Conservation (phyloP, 2,329 filamentous ascomycete species). For the Alternaria rosae region DNA sequence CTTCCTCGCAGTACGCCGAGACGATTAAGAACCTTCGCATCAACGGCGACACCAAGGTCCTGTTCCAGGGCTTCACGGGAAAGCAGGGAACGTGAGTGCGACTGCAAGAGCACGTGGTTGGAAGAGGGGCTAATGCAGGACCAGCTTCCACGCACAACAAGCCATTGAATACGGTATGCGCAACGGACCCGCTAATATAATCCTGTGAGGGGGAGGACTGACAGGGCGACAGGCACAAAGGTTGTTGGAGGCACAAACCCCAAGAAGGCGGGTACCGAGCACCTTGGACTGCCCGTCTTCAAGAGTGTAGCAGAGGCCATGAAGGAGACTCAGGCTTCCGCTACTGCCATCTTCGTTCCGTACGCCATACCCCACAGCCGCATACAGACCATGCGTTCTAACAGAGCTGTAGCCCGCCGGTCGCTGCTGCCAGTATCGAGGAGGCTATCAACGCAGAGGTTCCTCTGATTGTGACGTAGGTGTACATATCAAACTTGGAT, state of each 20-base stretch:
- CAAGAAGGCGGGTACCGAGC: slow-evolving; percentile 92
- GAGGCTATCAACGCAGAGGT: slow-evolving; percentile 95
- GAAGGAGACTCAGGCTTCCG: slow-evolving; percentile 87
- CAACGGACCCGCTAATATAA: slow-evolving; percentile 19
- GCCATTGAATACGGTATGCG: slow-evolving; percentile 94
- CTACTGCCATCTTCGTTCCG: slow-evolving; percentile 96
- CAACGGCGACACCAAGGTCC: slow-evolving; percentile 89
- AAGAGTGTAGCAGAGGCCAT: slow-evolving; percentile 86
- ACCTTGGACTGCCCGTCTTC: slow-evolving; percentile 93
- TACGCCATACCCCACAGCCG: slow-evolving; percentile 54
- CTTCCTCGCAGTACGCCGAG: slow-evolving; percentile 62
- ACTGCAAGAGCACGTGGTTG: neutral
- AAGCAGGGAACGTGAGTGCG: slow-evolving; percentile 79
- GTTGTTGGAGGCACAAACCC: slow-evolving; percentile 98
- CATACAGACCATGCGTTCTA: slow-evolving; percentile 34
- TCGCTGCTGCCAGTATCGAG: slow-evolving; percentile 94
- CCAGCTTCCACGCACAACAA: slow-evolving; percentile 94
- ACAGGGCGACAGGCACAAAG: slow-evolving; percentile 75
- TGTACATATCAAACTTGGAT: slow-evolving; percentile 24
- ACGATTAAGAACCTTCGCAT: slow-evolving; percentile 80
- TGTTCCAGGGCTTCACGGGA: slow-evolving; percentile 97
- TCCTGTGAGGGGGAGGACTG: slow-evolving; percentile 33
- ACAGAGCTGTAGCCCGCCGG: slow-evolving; percentile 70
- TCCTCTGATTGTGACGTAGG: slow-evolving; percentile 85
- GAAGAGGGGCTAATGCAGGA: slow-evolving; percentile 23